phyloP scores from a whole-genome alignment of 768 basidiomycete genomes.

The Exidia glandulosa region DNA sequence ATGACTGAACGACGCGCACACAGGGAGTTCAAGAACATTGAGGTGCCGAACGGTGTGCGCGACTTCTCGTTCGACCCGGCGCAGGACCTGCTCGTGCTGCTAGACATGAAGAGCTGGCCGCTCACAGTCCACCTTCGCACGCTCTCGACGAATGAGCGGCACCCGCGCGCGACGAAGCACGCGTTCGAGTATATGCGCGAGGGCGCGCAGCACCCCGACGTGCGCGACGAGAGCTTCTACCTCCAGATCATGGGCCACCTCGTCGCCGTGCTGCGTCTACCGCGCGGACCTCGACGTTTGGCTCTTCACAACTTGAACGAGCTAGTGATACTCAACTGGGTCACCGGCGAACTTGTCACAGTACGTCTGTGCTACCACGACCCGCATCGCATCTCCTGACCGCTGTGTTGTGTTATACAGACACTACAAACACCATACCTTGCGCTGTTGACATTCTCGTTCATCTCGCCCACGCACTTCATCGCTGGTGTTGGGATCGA shows the following conservation, averaged over 20 bases:
- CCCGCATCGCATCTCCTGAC: not conserved
- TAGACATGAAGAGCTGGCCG: slow-evolving; percentile 34
- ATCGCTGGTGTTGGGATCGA: not conserved
- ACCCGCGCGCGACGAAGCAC: slow-evolving; percentile 31
- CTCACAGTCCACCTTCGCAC: slow-evolving; percentile 40
- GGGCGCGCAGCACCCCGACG: not conserved
- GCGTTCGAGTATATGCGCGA: slow-evolving; percentile 30
- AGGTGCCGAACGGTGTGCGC: slow-evolving; percentile 21
- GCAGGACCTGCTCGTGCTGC: slow-evolving; percentile 42
- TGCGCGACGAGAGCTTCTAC: not conserved
- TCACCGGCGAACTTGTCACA: not conserved
- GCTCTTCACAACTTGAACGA: not conserved
- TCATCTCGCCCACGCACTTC: not conserved
- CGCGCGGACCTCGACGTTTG: not conserved
- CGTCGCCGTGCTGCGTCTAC: not conserved
- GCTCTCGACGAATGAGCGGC: slow-evolving; percentile 39
- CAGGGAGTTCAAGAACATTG: not conserved
- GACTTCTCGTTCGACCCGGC: slow-evolving; percentile 50
- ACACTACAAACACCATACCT: not conserved
- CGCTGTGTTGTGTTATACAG: not conserved
- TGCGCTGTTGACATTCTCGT: not conserved
- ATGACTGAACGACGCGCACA: not conserved
- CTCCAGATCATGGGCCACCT: not conserved
- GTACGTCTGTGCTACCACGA: not conserved
- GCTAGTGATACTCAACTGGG: not conserved